phyloP scores from a whole-genome alignment of 1,284 basidiomycete species.

The Veloporphyrellus conicus region DNA sequence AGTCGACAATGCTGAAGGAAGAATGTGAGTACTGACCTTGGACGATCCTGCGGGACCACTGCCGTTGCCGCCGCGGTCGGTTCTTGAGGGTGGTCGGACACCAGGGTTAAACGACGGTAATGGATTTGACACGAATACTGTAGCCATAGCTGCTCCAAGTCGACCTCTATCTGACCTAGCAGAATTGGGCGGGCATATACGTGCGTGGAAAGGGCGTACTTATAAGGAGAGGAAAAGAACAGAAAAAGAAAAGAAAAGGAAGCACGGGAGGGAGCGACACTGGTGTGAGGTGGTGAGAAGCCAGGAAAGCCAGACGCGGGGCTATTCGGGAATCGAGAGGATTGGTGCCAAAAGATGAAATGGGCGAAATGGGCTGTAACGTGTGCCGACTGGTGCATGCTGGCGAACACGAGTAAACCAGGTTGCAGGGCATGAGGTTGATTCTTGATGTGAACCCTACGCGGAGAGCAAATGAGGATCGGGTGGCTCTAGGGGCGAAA shows the following conservation, averaged over 20 bases:
- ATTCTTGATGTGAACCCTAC: constrained; percentile 34
- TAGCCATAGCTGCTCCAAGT: constrained; percentile 30
- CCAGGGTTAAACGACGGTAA: constrained; percentile 31
- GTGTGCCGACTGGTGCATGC: constrained; percentile 30
- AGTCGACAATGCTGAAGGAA: constrained; percentile 2
- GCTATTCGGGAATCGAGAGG: constrained; percentile 25
- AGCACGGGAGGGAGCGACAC: constrained; percentile 27
- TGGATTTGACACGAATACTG: constrained; percentile 29
- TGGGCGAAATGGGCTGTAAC: constrained; percentile 24
- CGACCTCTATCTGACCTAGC: constrained; percentile 23
- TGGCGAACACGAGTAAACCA: constrained; percentile 36
- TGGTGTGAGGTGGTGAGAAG: constrained; percentile 31
- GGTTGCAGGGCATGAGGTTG: constrained; percentile 37
- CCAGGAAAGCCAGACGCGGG: constrained; percentile 24
- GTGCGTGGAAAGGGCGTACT: constrained; percentile 12
- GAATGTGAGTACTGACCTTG: constrained; percentile 24
- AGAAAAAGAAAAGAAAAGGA: constrained; percentile 9
- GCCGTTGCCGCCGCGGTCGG: constrained; percentile 25
- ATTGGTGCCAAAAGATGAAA: constrained; percentile 25
- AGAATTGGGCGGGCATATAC: constrained; percentile 25
- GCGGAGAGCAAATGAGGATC: constrained; percentile 36
- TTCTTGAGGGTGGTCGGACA: constrained; percentile 31
- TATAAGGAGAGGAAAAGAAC: constrained; percentile 18
- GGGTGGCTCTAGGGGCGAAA: constrained; percentile 33
- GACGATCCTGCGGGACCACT: constrained; percentile 25